A percentile compares a stretch with the other conserved stretches of the same genome.
These are phyloP conservation scores for Pinus albicaulis DNA, from an alignment of 75 land plant species.

Conservation along the genomic window DNA sequence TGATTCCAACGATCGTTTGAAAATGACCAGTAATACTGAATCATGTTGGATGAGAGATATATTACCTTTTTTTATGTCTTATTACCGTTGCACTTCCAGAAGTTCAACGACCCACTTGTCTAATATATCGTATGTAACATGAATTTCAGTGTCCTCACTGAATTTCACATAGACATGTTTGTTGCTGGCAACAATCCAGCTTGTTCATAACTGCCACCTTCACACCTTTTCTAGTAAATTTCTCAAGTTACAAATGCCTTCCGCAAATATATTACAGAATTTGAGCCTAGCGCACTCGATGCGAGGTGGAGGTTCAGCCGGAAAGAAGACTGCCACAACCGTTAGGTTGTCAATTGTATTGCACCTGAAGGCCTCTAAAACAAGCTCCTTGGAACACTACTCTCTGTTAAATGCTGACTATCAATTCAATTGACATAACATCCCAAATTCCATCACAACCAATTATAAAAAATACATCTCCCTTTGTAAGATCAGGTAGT, in stretches of 20 bases:
- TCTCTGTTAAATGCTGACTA: conserved; percentile 58
- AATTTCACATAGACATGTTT: too few species aligned
- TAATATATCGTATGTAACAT: too few species aligned
- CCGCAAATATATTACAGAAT: conserved; percentile 32
- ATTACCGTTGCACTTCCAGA: too few species aligned
- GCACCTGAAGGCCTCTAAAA: conserved; percentile 45
- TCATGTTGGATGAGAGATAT: too few species aligned
- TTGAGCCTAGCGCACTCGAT: conserved; percentile 33
- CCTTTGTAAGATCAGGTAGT: conserved; percentile 61
- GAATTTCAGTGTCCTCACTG: too few species aligned
- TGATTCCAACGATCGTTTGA: too few species aligned
- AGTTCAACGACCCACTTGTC: too few species aligned
- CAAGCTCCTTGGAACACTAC: conserved; percentile 72
- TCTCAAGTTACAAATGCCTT: conserved; percentile 34
- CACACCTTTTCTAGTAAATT: conserved; percentile 18
- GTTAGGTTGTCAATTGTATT: conserved; percentile 46
- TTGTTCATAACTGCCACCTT: too few species aligned
- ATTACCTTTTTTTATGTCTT: too few species aligned
- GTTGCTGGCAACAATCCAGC: too few species aligned
- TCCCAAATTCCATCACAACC: conserved; percentile 98
- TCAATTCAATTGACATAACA: conserved; percentile 71
- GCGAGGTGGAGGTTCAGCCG: conserved; percentile 46
- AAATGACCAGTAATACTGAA: too few species aligned
- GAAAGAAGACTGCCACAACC: conserved; percentile 44
- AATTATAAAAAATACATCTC: conserved; percentile 87